phyloP scores from a whole-genome alignment of 441 rosid genomes.

The Arabidopsis hybrid region DNA sequence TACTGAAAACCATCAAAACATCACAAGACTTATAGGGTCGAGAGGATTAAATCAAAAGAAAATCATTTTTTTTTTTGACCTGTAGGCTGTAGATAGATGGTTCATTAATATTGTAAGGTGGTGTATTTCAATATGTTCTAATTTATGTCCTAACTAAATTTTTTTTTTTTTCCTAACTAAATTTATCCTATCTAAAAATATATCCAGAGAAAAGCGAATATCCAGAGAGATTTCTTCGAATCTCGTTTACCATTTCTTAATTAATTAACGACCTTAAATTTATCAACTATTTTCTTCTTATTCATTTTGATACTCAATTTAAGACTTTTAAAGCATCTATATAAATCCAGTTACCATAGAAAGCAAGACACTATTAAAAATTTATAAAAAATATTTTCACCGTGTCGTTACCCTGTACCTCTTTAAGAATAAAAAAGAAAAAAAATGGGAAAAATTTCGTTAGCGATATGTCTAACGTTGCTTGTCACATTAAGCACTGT shows the following conservation, averaged over 20 bases:
- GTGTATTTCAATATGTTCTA: background rate
- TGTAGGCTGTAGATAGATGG: no score
- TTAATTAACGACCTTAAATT: no score
- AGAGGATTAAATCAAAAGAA: no score
- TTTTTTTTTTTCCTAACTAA: no score
- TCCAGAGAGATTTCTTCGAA: background rate
- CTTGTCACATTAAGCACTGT: slow-evolving; percentile 17
- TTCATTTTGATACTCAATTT: no score
- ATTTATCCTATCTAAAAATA: background rate
- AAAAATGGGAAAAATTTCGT: slow-evolving; percentile 12
- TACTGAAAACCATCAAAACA: no score
- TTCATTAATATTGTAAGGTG: background rate
- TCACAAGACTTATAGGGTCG: no score
- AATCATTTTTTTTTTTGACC: no score
- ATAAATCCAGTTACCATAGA: background rate
- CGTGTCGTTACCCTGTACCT: background rate
- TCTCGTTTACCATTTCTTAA: no score
- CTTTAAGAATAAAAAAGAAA: background rate
- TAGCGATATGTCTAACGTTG: slow-evolving; percentile 1
- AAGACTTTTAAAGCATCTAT: background rate
- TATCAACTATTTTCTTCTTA: no score
- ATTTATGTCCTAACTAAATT: background rate
- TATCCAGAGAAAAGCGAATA: background rate
- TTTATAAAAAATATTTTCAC: no score
- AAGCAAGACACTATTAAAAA: background rate